These are phyloP conservation scores for Yamagishiella unicocca DNA, from an alignment of 139 green algal species.

Conservation along the genomic window DNA sequence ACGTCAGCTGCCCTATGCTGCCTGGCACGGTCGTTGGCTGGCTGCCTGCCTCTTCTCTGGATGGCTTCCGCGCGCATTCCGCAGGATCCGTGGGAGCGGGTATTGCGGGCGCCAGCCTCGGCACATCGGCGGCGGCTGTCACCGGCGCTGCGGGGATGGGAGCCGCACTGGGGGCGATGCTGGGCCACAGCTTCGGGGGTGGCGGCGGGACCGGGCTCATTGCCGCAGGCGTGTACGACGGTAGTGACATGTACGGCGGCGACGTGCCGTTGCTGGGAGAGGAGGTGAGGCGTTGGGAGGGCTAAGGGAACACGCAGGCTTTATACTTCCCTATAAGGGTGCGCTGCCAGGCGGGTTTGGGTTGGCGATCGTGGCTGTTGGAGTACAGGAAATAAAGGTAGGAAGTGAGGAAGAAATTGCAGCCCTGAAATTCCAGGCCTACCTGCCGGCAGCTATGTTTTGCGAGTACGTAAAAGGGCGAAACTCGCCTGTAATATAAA, in stretches of 20 bases:
- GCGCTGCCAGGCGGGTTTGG: neutral
- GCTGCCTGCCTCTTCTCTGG: neutral
- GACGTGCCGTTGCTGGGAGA: slow-evolving; percentile 32
- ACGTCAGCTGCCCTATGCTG: neutral
- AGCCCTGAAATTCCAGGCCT: no score
- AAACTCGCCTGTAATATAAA: no score
- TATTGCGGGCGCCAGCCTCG: neutral
- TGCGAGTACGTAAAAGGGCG: neutral
- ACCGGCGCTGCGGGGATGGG: slow-evolving; percentile 22
- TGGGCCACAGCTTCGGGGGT: slow-evolving; percentile 4
- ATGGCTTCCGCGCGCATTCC: neutral
- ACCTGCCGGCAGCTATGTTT: no score
- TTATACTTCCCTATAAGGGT: neutral
- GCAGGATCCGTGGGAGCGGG: slow-evolving; percentile 31
- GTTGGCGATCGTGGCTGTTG: no score
- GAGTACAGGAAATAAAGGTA: no score
- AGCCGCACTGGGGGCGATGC: neutral
- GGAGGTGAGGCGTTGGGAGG: neutral
- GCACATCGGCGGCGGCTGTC: neutral
- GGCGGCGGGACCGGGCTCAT: neutral
- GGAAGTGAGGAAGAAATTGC: no score
- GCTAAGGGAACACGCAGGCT: neutral
- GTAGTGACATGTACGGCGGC: neutral
- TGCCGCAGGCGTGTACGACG: neutral
- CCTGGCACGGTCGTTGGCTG: neutral